Evolutionary conservation across 2,329 filamentous ascomycete genomes (phyloP).

Genomic region (Aspergillus texensis): DNA sequence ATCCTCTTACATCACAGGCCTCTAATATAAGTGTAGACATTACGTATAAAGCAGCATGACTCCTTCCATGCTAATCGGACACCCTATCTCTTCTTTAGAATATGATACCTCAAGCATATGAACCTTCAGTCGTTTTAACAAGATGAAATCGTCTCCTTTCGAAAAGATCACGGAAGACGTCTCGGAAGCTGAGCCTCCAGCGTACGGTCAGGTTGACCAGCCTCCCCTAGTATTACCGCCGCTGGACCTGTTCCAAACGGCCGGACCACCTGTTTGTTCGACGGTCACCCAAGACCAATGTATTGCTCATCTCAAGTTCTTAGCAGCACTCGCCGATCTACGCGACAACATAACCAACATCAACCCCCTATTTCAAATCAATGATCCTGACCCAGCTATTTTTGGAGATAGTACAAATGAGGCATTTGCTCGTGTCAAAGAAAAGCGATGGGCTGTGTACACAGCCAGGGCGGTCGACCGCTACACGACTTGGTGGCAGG

Average conservation of each 20-base stretch:
- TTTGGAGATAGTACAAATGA: slow-evolving; percentile 40
- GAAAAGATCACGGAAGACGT: slow-evolving; percentile 8
- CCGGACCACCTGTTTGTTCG: slow-evolving; percentile 15
- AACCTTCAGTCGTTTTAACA: background rate
- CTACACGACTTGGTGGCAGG: slow-evolving; percentile 68
- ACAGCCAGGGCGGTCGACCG: slow-evolving; percentile 68
- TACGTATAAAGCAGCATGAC: background rate
- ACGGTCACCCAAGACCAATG: slow-evolving; percentile 57
- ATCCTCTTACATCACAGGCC: background rate
- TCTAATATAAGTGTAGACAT: background rate
- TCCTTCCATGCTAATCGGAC: background rate
- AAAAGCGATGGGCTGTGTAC: slow-evolving; percentile 75
- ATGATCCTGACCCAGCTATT: slow-evolving; percentile 48
- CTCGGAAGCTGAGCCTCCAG: slow-evolving; percentile 25
- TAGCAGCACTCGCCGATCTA: slow-evolving; percentile 68
- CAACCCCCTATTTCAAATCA: slow-evolving; percentile 68
- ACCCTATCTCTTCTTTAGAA: background rate
- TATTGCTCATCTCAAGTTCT: slow-evolving; percentile 72
- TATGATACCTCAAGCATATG: background rate
- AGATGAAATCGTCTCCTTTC: background rate
- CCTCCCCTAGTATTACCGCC: slow-evolving; percentile 25
- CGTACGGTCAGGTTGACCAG: slow-evolving; percentile 27
- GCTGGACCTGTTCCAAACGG: slow-evolving; percentile 24
- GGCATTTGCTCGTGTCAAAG: slow-evolving; percentile 59
- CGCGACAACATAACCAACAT: slow-evolving; percentile 67